phyloP scores from a whole-genome alignment of 768 basidiomycete genomes.

The Gymnopilus junonius region DNA sequence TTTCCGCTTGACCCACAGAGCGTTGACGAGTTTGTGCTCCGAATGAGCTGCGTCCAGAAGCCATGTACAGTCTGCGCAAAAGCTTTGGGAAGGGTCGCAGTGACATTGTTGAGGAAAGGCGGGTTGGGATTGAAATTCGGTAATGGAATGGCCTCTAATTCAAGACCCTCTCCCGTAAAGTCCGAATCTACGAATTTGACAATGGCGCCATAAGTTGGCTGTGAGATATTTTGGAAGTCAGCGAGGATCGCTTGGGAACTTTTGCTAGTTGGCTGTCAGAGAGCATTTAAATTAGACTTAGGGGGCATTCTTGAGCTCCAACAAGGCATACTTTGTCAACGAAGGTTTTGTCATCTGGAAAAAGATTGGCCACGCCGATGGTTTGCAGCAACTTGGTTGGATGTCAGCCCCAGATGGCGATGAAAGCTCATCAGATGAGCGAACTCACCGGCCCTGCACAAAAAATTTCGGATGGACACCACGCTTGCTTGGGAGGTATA shows the following conservation, averaged over 20 bases:
- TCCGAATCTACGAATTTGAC: conserved; percentile 72
- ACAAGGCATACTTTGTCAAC: conserved; percentile 62
- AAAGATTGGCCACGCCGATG: conserved; percentile 78
- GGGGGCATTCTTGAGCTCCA: background rate
- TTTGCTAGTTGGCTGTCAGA: conserved; percentile 70
- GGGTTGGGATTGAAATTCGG: conserved; percentile 67
- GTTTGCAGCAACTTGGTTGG: conserved; percentile 75
- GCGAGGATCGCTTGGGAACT: conserved; percentile 65
- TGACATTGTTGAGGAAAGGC: conserved; percentile 70
- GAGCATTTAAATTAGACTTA: background rate
- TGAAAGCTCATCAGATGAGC: conserved; percentile 6
- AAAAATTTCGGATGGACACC: conserved; percentile 80
- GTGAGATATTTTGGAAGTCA: conserved; percentile 62
- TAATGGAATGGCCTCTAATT: conserved; percentile 68
- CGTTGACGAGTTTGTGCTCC: conserved; percentile 71
- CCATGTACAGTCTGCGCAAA: conserved; percentile 82
- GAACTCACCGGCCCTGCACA: conserved; percentile 73
- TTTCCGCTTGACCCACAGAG: conserved; percentile 59
- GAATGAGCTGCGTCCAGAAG: conserved; percentile 83
- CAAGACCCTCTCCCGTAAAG: conserved; percentile 86
- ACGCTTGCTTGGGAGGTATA: conserved; percentile 70
- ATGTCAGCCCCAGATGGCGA: conserved; percentile 10
- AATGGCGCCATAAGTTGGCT: conserved; percentile 65
- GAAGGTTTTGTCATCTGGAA: conserved; percentile 84
- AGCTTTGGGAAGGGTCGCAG: conserved; percentile 68